Evolutionary conservation across 2,329 filamentous ascomycete species (phyloP), one percentile per base, ranked within the genome.

Genomic region (Exophiala bonariae): DNA sequence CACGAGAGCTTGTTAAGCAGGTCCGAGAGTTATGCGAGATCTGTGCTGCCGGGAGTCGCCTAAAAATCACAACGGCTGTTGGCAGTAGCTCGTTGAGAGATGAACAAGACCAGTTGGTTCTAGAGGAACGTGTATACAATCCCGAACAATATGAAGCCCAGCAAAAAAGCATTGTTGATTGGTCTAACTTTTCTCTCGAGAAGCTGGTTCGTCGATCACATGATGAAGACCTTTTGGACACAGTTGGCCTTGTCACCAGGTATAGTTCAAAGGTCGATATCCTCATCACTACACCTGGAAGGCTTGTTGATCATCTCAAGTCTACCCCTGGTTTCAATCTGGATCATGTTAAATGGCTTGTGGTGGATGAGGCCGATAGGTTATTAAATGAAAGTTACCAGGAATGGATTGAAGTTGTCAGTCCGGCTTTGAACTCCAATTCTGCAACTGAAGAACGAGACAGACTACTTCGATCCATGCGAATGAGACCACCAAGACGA

Each of bases 291-390:
- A 99, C 93, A 0, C 93, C 93, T 3, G 91, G 93, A 18, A 82
- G 93, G 34, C 77, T 99, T 19, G 93, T 93, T 17, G 92, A 99
- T 65, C 93, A 99, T 65, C 90, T 99, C 63, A 97, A 64, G 80
- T 97, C 26, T 77, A 99, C 19, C 86, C 96, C 41, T 93, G 89
- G 4, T 86, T 82, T 85, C 34, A 91, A 83, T 1, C 74, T 99
- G 33, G 79, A 85, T 14, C 80, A 91, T 46, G 86, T 90, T 19
- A 82, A 81, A 44, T 92, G 88, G 67, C 87, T 97, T 2, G 90
- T 99, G 4, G 84, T 99, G 32, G 93, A 99, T 64, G 93, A 99
- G 75, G 93, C 93, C 8, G 93, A 99, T 70, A 82, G 93, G 36
- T 77, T 99, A 35, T 80, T 99, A 34, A 91, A 34, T 89, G 80